Evolutionary conservation across 768 basidiomycete species (phyloP).

Genomic region (Rhodotorula paludigena): DNA sequence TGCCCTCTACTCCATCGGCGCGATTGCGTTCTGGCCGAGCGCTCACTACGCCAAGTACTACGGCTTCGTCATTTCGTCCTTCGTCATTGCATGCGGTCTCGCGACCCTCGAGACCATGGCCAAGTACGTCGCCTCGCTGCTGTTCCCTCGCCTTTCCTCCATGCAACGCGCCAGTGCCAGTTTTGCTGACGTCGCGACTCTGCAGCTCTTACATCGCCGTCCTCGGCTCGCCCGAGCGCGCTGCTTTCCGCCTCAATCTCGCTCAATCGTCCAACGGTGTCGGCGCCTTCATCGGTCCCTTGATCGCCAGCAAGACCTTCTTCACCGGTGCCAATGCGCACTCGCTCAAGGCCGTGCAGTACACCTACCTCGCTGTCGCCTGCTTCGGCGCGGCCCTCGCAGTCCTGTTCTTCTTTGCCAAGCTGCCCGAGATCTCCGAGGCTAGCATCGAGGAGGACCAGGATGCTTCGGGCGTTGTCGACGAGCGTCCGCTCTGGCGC

Average conservation of each 20-base stretch:
- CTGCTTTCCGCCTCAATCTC: conserved; percentile 70
- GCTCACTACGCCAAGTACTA: conserved; percentile 62
- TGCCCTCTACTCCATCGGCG: conserved; percentile 52
- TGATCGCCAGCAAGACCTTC: conserved; percentile 71
- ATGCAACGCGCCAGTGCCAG: not conserved
- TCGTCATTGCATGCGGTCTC: conserved; percentile 53
- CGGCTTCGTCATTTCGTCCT: conserved; percentile 52
- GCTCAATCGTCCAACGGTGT: conserved; percentile 72
- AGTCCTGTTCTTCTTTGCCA: conserved; percentile 37
- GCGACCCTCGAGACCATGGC: conserved; percentile 54
- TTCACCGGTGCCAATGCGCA: conserved; percentile 49
- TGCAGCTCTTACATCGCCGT: conserved; percentile 48
- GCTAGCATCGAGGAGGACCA: conserved; percentile 31
- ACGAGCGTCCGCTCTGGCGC: conserved; percentile 34
- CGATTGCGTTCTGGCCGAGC: conserved; percentile 74
- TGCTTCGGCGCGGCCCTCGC: conserved; percentile 41
- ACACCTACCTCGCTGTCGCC: conserved; percentile 29
- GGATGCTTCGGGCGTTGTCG: conserved; percentile 17
- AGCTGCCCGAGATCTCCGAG: conserved; percentile 44
- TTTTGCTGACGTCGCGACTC: not conserved
- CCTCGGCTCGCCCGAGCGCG: conserved; percentile 62
- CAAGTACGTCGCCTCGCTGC: not conserved
- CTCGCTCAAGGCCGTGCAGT: conserved; percentile 2
- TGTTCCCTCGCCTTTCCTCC: not conserved
- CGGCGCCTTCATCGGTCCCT: conserved; percentile 63